Evolutionary conservation across 371 early-diverging fungal species (phyloP).

Genomic region (Zychaea mexicana): DNA sequence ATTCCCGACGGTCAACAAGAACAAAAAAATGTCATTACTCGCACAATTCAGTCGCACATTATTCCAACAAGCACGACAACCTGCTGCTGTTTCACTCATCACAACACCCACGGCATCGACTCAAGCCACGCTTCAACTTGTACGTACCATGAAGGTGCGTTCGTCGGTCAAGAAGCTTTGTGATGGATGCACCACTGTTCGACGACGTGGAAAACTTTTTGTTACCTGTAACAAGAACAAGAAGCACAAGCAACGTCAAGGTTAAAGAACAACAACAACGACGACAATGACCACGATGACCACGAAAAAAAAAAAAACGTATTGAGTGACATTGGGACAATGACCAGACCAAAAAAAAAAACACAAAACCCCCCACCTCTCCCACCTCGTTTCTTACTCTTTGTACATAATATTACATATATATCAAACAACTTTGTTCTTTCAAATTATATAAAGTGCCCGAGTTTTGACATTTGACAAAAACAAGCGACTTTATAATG

Average conservation of each 20-base stretch:
- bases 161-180: conserved; percentile 84
- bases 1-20: neutral
- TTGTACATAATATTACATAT: neutral
- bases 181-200: conserved; percentile 78
- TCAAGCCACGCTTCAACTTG: conserved; percentile 26
- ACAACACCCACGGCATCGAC: conserved; percentile 14
- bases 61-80: conserved; percentile 33
- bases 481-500: no score
- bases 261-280: conserved; percentile 43
- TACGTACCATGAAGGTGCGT: conserved; percentile 83
- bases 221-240: conserved; percentile 80
- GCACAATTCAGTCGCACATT: conserved; percentile 30
- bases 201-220: conserved; percentile 77
- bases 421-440: no score
- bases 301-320: no score
- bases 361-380: no score
- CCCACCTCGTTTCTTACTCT: no score
- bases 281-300: no score
- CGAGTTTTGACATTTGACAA: no score
- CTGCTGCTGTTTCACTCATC: conserved; percentile 19
- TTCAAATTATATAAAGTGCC: no score
- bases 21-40: conserved; percentile 34
- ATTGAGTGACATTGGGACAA: no score
- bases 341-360: no score
- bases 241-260: conserved; percentile 87